phyloP scores from a whole-genome alignment of 108 stramenopile genomes.

The Parmales sp. region DNA sequence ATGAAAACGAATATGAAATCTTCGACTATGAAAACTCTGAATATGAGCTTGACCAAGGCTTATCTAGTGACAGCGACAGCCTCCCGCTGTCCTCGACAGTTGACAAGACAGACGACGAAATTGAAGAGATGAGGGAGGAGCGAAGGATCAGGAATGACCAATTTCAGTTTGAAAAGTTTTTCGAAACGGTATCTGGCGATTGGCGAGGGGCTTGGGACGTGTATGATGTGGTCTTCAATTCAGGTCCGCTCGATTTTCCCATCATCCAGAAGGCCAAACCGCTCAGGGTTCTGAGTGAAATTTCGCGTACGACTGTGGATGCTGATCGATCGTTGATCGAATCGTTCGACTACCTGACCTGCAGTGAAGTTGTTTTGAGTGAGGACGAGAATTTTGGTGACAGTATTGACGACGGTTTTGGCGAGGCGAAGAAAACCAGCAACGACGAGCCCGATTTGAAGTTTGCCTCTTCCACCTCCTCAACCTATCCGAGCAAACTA shows the following conservation, averaged over 20 bases:
- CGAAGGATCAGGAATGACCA: constrained; percentile 67
- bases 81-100: constrained; percentile 17
- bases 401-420: neutral
- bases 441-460: too few relatives aligned
- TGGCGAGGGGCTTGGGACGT: constrained; percentile 74
- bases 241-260: too few relatives aligned
- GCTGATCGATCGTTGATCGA: too few relatives aligned
- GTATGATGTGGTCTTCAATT: too few relatives aligned
- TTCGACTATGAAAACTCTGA: constrained; percentile 70
- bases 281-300: too few relatives aligned
- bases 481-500: constrained; percentile 50
- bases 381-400: neutral
- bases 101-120: constrained; percentile 40
- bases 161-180: constrained; percentile 80
- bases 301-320: too few relatives aligned
- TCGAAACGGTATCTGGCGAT: constrained; percentile 45
- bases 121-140: constrained; percentile 76
- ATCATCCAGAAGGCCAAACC: too few relatives aligned
- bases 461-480: too few relatives aligned
- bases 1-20: too few relatives aligned
- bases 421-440: constrained; percentile 8
- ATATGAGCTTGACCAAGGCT: constrained; percentile 54
- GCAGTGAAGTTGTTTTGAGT: neutral
- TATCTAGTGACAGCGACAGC: constrained; percentile 45
- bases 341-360: too few relatives aligned